Evolutionary conservation across 2,329 filamentous ascomycete species (phyloP).

Genomic region (Parascedosporium putredinis): DNA sequence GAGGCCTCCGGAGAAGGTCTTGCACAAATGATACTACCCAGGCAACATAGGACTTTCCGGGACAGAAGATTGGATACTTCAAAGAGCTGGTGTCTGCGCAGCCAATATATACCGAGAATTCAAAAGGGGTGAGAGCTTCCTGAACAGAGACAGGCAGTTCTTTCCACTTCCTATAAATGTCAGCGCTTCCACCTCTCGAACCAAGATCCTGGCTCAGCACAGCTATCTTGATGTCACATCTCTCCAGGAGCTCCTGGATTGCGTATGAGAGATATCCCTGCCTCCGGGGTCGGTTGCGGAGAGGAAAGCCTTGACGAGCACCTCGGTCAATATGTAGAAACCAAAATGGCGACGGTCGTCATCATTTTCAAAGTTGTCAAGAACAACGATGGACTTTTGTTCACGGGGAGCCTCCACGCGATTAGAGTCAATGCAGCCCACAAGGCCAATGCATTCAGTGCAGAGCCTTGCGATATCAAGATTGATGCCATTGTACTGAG

Average conservation of each 20-base stretch:
- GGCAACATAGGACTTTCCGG: constrained; percentile 57
- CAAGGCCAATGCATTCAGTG: constrained; percentile 72
- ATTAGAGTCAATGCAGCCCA: constrained; percentile 88
- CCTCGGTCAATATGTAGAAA: constrained; percentile 72
- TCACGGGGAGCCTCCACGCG: constrained; percentile 71
- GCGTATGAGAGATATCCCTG: constrained; percentile 90
- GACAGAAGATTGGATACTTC: constrained; percentile 68
- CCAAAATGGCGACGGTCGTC: constrained; percentile 80
- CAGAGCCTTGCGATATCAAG: constrained; percentile 61
- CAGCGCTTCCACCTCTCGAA: constrained; percentile 35
- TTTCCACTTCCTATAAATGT: constrained; percentile 65
- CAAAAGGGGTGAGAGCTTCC: constrained; percentile 77
- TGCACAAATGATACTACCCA: constrained; percentile 78
- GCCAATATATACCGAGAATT: constrained; percentile 72
- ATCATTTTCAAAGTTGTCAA: constrained; percentile 72
- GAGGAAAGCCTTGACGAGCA: constrained; percentile 83
- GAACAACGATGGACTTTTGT: constrained; percentile 72
- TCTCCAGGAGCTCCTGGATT: constrained; percentile 82
- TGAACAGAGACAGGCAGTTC: constrained; percentile 66
- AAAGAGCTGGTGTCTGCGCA: constrained; percentile 43
- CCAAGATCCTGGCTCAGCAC: constrained; percentile 30
- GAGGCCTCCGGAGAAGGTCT: constrained; percentile 70
- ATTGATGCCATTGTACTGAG: constrained; percentile 64
- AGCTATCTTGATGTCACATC: constrained; percentile 60
- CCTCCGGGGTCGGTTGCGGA: constrained; percentile 79